These are phyloP conservation scores for Pseudisothecium myosuroides DNA, from an alignment of 225 moss, liverwort and hornwort species.

Conservation along the genomic window DNA sequence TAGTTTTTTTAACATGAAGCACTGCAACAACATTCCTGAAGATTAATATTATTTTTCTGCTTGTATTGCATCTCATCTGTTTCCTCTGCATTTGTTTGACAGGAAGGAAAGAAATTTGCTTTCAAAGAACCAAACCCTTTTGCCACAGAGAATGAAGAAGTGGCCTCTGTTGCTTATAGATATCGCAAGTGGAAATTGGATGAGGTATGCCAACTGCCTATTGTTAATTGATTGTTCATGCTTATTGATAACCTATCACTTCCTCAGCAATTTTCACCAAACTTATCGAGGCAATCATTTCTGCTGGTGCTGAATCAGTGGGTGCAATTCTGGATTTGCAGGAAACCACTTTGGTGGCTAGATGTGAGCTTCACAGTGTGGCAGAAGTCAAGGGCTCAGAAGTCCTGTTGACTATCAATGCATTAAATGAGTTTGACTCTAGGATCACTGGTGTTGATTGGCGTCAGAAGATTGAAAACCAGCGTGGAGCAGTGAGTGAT, in stretches of 20 bases:
- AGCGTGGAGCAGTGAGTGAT: slow-evolving; percentile 82
- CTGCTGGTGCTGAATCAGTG: background rate
- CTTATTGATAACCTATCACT: background rate
- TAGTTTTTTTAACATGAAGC: background rate
- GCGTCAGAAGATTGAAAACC: slow-evolving; percentile 98
- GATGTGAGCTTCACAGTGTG: slow-evolving; percentile 95
- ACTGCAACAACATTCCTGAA: background rate
- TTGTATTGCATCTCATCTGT: background rate
- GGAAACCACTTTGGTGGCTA: slow-evolving; percentile 94
- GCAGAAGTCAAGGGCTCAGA: slow-evolving; percentile 94
- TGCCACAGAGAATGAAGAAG: slow-evolving; percentile 95
- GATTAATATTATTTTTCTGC: background rate
- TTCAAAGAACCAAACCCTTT: slow-evolving; percentile 96
- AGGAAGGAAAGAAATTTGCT: slow-evolving; percentile 93
- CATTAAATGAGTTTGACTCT: slow-evolving; percentile 94
- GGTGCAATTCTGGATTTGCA: slow-evolving; percentile 12
- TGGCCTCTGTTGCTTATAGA: slow-evolving; percentile 88
- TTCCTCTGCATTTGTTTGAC: background rate
- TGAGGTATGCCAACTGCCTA: slow-evolving; percentile 30
- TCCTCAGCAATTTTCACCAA: background rate
- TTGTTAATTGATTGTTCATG: background rate
- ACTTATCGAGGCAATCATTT: background rate
- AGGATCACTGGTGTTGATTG: slow-evolving; percentile 98
- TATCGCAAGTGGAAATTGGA: slow-evolving; percentile 99
- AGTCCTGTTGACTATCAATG: slow-evolving; percentile 79